Percentiles rank a stretch among this genome's conserved stretches.
These are phyloP conservation scores for Pichia inconspicua DNA, from an alignment of 1,139 yeast species.

Conservation along the genomic window DNA sequence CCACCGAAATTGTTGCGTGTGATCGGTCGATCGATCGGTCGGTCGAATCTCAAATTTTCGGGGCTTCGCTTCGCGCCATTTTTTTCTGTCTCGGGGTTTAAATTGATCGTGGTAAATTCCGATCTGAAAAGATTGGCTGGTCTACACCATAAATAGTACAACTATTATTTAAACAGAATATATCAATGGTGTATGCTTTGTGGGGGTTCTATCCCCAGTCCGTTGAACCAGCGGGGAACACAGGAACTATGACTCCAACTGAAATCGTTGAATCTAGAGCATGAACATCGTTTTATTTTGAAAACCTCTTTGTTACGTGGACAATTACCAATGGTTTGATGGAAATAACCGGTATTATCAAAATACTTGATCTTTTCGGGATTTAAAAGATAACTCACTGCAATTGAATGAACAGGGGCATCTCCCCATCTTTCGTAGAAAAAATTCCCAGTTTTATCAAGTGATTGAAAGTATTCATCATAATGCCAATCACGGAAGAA, in stretches of 20 bases:
- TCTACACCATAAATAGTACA: too few species aligned
- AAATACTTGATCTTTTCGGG: conserved; percentile 67
- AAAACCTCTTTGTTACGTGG: conserved; percentile 35
- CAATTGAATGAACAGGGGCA: conserved; percentile 85
- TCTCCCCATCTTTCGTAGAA: conserved; percentile 97
- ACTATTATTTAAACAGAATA: too few species aligned
- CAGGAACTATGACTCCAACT: conserved; percentile 25
- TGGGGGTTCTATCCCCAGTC: conserved; percentile 6
- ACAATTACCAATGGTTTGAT: conserved; percentile 75
- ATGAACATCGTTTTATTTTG: conserved; percentile 19
- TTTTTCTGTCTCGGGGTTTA: too few species aligned
- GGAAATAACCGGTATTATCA: conserved; percentile 76
- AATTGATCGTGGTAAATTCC: too few species aligned
- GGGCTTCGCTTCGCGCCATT: too few species aligned
- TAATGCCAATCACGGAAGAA: conserved; percentile 70
- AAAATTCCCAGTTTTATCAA: conserved; percentile 78
- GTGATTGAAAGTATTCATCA: conserved; percentile 55
- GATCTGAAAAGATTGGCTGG: too few species aligned
- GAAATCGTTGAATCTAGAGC: conserved; percentile 20
- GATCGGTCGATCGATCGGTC: too few species aligned
- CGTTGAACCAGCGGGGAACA: conserved; percentile 23
- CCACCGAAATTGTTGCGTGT: too few species aligned
- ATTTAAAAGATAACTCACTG: conserved; percentile 58
- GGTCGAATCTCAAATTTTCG: too few species aligned
- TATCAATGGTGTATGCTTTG: conserved; percentile 3